Conservation (phyloP, 2,329 filamentous ascomycete species). For the Hansfordia pulvinata region DNA sequence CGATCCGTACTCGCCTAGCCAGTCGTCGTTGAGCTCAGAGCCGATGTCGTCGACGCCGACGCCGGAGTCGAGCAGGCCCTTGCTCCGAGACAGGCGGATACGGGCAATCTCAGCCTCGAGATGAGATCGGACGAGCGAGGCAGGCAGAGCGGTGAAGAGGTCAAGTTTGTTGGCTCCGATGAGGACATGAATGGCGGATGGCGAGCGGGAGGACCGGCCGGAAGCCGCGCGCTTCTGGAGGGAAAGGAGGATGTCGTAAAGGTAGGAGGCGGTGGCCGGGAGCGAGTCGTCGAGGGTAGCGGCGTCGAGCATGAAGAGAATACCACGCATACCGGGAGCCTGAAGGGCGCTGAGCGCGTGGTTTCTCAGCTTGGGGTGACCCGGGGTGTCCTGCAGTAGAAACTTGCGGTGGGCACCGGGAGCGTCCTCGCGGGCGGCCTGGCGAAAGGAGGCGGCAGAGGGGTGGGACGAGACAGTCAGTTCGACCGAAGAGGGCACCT, state of each 20-base stretch:
- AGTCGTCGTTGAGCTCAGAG: slow-evolving; percentile 64
- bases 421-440: slow-evolving; percentile 39
- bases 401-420: slow-evolving; percentile 52
- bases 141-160: slow-evolving; percentile 81
- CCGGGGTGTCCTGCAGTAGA: slow-evolving; percentile 76
- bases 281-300: slow-evolving; percentile 52
- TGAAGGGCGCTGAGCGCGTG: slow-evolving; percentile 33
- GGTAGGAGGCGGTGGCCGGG: slow-evolving; percentile 63
- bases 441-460: slow-evolving; percentile 30
- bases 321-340: slow-evolving; percentile 26
- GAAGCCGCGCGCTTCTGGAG: slow-evolving; percentile 61
- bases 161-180: slow-evolving; percentile 93
- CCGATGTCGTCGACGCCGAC: slow-evolving; percentile 49
- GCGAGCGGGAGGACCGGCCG: slow-evolving; percentile 40
- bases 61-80: slow-evolving; percentile 71
- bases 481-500: slow-evolving; percentile 35
- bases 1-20: slow-evolving; percentile 71
- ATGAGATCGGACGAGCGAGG: slow-evolving; percentile 56
- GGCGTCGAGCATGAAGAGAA: slow-evolving; percentile 86
- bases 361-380: slow-evolving; percentile 84
- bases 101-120: slow-evolving; percentile 73
- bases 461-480: slow-evolving; percentile 35
- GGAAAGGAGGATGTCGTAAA: slow-evolving; percentile 76
- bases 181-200: slow-evolving; percentile 56
- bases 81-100: slow-evolving; percentile 63